Evolutionary conservation across 805 yeast genomes (phyloP), one percentile per base, ranked within the genome.

Genomic region (Pachysolen tannophilus): DNA sequence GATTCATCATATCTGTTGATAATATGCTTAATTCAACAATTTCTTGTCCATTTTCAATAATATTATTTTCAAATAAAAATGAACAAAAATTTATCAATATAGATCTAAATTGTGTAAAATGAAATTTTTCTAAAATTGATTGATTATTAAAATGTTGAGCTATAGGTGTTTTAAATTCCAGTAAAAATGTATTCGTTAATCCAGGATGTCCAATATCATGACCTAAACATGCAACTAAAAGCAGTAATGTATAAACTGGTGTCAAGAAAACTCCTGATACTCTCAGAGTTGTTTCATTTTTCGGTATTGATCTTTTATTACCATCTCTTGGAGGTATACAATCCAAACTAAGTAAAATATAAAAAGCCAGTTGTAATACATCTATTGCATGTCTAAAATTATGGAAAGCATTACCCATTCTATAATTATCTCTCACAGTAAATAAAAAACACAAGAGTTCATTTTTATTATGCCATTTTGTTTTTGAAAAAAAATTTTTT

Each of bases 191-290:
- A 55, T 86, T 85, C 10, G 94, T 86, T n/a, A 87, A 75, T 2
- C 97, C 98, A 1, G 97, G 97, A 56, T 92, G 98, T 16, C 96
- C 95, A 21, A 84, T 76, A 56, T 92, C 98, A 60, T 92, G 98
- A 34, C 97, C 97, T 28, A 88, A 60, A 1, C 95, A 92, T 0
- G 95, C 83, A 9, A n/a, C n/a, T 53, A 44, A 5, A 55, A 34
- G 2, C 34, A 27, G 57, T 32, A 5, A 37, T 23, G n/a, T 17
- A 19, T 1, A 40, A 32, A 3, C 23, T 9, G 8, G 11, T n/a
- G 5, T 24, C 33, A 11, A 17, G 39, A 15, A n/a, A 13, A 15
- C 11, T 28, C 11, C 20, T 10, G 30, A 10, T 11, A n/a, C 11
- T 10, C 21, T 28, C 17, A 21, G 16, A 11, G 23, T 21, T 6